Percentiles rank a stretch among this genome's conserved stretches.
phyloP scores from a whole-genome alignment of 305 asterid species.

The Fraxinus dipetala region DNA sequence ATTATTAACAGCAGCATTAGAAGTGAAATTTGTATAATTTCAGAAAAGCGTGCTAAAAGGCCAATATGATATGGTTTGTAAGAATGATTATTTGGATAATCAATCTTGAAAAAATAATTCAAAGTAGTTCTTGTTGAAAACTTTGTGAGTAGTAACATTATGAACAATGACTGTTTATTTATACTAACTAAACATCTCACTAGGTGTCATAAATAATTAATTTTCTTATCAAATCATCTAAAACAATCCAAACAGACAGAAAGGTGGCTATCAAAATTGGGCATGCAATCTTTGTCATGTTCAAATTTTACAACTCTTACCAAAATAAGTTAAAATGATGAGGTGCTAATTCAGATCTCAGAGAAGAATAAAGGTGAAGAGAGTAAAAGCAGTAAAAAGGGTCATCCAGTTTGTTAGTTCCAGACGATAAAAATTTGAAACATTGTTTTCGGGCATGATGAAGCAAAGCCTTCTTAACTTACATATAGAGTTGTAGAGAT shows the following conservation, averaged over 20 bases:
- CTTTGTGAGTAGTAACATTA: neutral
- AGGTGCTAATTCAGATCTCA: neutral
- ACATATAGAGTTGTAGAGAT: neutral
- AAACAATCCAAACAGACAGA: neutral
- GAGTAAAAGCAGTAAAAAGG: conserved; percentile 1
- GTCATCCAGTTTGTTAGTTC: neutral
- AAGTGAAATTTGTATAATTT: neutral
- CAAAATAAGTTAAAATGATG: neutral
- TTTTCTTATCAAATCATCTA: neutral
- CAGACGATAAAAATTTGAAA: neutral
- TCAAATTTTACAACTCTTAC: neutral
- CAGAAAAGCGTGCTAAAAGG: neutral
- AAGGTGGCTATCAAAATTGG: neutral
- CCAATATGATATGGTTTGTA: neutral
- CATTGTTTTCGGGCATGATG: conserved; percentile 4
- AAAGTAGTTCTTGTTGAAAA: neutral
- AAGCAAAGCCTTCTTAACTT: neutral
- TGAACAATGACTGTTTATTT: neutral
- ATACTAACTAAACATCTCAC: neutral
- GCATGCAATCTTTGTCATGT: neutral
- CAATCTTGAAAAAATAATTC: neutral
- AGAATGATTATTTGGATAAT: neutral
- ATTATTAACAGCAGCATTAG: neutral
- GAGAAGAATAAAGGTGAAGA: neutral
- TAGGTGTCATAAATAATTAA: neutral